These are phyloP conservation scores for Hyaloperonospora brassicae DNA, from an alignment of 352 stramenopile genomes.

Conservation along the genomic window DNA sequence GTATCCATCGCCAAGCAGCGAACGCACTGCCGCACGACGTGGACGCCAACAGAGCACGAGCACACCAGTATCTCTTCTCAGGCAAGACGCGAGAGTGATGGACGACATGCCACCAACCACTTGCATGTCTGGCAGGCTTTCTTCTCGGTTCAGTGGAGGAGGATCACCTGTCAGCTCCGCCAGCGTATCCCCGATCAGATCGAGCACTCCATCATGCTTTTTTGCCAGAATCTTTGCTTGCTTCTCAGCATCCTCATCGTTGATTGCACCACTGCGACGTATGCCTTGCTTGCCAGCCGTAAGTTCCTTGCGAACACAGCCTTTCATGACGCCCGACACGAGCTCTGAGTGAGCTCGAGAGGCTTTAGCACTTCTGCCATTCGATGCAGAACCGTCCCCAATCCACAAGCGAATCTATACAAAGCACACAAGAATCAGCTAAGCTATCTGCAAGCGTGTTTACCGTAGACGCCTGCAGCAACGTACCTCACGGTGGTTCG, in stretches of 20 bases:
- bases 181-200: conserved; percentile 27
- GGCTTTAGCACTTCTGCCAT: conserved; percentile 5
- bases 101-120: conserved; percentile 15
- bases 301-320: conserved; percentile 35
- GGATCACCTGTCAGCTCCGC: conserved; percentile 12
- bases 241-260: not conserved
- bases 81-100: conserved; percentile 13
- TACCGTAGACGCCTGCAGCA: not conserved
- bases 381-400: conserved; percentile 3
- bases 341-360: conserved; percentile 16
- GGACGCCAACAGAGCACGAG: conserved; percentile 26
- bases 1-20: conserved; percentile 25
- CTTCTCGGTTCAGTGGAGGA: conserved; percentile 11
- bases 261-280: not conserved
- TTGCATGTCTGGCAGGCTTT: conserved; percentile 11
- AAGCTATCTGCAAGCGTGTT: conserved; percentile 5
- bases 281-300: not conserved
- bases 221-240: conserved; percentile 3
- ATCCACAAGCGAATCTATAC: conserved; percentile 44
- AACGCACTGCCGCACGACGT: conserved; percentile 7
- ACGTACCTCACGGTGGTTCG: conserved; percentile 61
- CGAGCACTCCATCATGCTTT: conserved; percentile 15
- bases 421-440: conserved; percentile 1
- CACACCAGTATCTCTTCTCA: conserved; percentile 17
- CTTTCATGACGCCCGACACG: conserved; percentile 37